These are phyloP conservation scores for Corniculantispora saksenae DNA, from an alignment of 2,329 filamentous ascomycete species.

Conservation along the genomic window DNA sequence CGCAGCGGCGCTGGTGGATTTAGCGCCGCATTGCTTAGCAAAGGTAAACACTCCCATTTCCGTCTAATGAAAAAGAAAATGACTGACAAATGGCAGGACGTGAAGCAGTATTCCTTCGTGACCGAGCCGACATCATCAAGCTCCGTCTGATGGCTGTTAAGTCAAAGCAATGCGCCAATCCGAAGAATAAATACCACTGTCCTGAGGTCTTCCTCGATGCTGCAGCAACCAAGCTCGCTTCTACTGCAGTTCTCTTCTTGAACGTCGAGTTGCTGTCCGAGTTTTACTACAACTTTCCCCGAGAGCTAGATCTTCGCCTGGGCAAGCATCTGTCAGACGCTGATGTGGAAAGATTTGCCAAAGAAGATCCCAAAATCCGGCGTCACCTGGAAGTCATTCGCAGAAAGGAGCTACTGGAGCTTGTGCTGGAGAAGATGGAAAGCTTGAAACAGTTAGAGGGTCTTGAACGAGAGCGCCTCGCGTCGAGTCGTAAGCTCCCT, in stretches of 20 bases:
- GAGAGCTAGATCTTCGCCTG: constrained; percentile 84
- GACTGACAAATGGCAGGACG: constrained; percentile 61
- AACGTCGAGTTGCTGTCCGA: constrained; percentile 96
- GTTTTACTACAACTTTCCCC: constrained; percentile 96
- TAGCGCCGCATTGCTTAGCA: constrained; percentile 79
- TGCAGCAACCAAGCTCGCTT: constrained; percentile 89
- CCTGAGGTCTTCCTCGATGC: constrained; percentile 98
- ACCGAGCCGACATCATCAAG: constrained; percentile 85
- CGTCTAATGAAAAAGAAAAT: neutral
- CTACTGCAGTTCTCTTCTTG: constrained; percentile 92
- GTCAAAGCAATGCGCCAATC: constrained; percentile 81
- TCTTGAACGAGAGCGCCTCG: constrained; percentile 59
- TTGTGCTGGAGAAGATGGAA: constrained; percentile 96
- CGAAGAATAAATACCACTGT: constrained; percentile 93
- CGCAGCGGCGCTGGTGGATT: constrained; percentile 89
- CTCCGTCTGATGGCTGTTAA: constrained; percentile 87
- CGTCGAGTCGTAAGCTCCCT: constrained; percentile 27
- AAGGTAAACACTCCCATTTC: constrained; percentile 57
- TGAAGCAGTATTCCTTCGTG: constrained; percentile 90
- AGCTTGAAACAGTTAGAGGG: constrained; percentile 81
- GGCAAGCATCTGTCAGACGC: constrained; percentile 76
- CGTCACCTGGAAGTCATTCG: constrained; percentile 89
- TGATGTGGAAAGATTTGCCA: constrained; percentile 86
- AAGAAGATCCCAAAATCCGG: constrained; percentile 88
- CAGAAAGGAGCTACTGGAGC: constrained; percentile 87